These are phyloP conservation scores for Rhizoctonia solani DNA, from an alignment of 1,284 basidiomycete genomes.

Conservation along the genomic window DNA sequence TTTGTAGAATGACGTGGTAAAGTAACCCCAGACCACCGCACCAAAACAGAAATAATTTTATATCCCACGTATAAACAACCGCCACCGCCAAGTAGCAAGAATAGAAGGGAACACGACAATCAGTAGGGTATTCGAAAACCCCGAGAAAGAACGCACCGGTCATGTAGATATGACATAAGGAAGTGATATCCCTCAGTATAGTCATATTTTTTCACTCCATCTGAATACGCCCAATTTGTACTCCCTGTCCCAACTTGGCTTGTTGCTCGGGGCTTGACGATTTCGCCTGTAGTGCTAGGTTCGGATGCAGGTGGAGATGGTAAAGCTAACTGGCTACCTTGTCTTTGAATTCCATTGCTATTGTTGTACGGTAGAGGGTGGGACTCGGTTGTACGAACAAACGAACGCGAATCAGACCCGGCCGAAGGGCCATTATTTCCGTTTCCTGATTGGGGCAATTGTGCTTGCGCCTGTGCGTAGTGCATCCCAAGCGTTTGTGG, in stretches of 20 bases:
- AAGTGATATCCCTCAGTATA: conserved; percentile 95
- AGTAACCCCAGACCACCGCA: not conserved
- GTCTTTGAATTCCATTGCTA: conserved; percentile 16
- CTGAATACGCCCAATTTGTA: conserved; percentile 60
- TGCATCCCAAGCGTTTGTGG: conserved; percentile 24
- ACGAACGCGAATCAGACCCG: conserved; percentile 10
- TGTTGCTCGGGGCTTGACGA: conserved; percentile 5
- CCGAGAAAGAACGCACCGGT: conserved; percentile 56
- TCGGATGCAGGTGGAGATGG: conserved; percentile 54
- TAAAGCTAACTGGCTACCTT: conserved; percentile 40
- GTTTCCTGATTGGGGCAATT: conserved; percentile 9
- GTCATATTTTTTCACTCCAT: conserved; percentile 81
- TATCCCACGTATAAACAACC: not conserved
- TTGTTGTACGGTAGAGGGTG: not conserved
- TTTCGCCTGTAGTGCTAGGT: conserved; percentile 17
- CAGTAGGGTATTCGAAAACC: not conserved
- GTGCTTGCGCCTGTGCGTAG: conserved; percentile 20
- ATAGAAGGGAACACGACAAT: not conserved
- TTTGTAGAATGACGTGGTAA: not conserved
- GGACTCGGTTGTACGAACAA: conserved; percentile 26
- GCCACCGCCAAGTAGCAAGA: too few relatives aligned
- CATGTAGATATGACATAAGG: conserved; percentile 88
- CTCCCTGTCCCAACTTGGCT: not conserved
- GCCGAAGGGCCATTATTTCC: not conserved
- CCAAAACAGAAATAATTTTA: not conserved